Evolutionary conservation across 139 green algal species (phyloP), one percentile per base, ranked within the genome.

Genomic region (Spirogloea muscicola): DNA sequence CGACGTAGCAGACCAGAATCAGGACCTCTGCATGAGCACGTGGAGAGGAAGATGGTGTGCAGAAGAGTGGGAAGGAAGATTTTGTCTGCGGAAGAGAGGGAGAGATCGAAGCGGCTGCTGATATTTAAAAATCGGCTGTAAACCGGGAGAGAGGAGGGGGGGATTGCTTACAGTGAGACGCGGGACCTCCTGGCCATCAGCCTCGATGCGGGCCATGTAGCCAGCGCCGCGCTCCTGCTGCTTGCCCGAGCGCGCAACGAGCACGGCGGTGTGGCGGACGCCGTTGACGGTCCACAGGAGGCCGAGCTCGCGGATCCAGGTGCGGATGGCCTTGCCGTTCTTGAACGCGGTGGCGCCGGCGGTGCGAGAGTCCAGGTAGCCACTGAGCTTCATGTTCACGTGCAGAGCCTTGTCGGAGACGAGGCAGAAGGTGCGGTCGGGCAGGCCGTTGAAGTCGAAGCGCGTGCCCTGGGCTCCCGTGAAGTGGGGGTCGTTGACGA

Each of bases 381-480:
- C 58, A 18, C 55, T 65, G 18, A 79, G 29, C 21, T 33, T 44
- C 72, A 79, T 79, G 72, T 79, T 79, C 34, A 79, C 40, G 44
- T 79, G 72, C 6, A 79, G 65, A 13, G 27, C 29, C 18, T 57
- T 7, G 34, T 79, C 72, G 3, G 62, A 41, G n/a, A 79, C 21
- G 3, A 79, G 64, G 62, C 72, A 79, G 62, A 70, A 79, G 29
- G 34, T 62, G 44, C 42, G 46, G n/a, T 40, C 72, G 27, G 61
- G 65, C n/a, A n/a, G 16, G 27, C 72, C 72, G 18, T 40, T 77
- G 72, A 79, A 79, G 62, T 79, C 72, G 36, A 76, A 79, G 33
- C 55, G 39, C 9, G 34, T 71, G 21, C 62, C 72, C 27, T 70
- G 38, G n/a, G 61, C 62, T 21, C 69, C 69, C 5, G 78, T 37